phyloP scores from a whole-genome alignment of 768 basidiomycete species.

The Peribolospora kevripleyi region DNA sequence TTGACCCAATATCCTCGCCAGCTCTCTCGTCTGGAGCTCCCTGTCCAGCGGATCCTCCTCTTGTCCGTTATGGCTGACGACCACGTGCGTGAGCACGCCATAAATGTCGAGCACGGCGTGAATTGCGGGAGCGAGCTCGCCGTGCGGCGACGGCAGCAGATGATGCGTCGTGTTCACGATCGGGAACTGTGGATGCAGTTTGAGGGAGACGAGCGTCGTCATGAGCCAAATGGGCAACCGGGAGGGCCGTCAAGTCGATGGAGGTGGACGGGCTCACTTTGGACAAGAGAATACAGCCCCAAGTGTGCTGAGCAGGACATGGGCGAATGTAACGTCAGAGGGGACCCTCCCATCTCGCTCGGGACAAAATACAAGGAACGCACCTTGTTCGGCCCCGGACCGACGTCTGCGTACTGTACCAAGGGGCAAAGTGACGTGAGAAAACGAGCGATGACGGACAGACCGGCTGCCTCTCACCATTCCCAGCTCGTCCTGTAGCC shows the following conservation, averaged over 20 bases:
- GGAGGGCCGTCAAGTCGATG: background rate
- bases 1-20: conserved; percentile 52
- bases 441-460: too few relatives aligned
- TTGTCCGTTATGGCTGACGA: conserved; percentile 84
- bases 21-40: conserved; percentile 54
- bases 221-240: background rate
- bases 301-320: conserved; percentile 32
- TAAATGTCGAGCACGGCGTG: conserved; percentile 6
- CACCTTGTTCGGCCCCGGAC: conserved; percentile 14
- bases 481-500: background rate
- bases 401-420: conserved; percentile 53
- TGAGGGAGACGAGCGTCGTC: too few relatives aligned
- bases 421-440: too few relatives aligned
- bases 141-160: conserved; percentile 52
- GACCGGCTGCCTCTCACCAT: too few relatives aligned
- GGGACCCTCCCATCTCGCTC: too few relatives aligned
- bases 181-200: conserved; percentile 36
- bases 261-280: conserved; percentile 27
- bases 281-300: conserved; percentile 60
- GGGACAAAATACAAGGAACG: too few relatives aligned
- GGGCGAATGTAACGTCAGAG: background rate
- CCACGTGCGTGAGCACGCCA: conserved; percentile 43
- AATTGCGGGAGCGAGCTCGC: conserved; percentile 10
- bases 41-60: conserved; percentile 78
- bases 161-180: conserved; percentile 69